Evolutionary conservation across 108 stramenopile genomes (phyloP).

Genomic region (Skeletonema menzelii): DNA sequence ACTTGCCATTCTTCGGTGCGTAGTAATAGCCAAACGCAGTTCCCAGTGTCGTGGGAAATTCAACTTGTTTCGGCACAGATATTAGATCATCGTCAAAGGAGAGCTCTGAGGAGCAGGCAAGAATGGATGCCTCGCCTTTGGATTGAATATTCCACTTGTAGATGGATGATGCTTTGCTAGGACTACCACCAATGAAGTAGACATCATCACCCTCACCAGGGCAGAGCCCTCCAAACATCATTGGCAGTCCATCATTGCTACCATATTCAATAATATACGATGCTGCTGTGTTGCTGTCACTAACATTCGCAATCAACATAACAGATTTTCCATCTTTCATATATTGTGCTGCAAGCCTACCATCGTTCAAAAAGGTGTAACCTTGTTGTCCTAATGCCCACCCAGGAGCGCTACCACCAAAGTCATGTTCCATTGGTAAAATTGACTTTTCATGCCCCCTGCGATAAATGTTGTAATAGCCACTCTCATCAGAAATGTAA

Average conservation of each 20-base stretch:
- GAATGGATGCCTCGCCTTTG: conserved; percentile 25
- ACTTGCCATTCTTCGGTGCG: conserved; percentile 59
- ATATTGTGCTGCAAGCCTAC: conserved; percentile 57
- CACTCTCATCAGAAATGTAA: conserved; percentile 67
- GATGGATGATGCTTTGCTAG: conserved; percentile 52
- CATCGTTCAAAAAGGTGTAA: conserved; percentile 59
- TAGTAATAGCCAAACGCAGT: conserved; percentile 74
- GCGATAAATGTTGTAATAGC: conserved; percentile 71
- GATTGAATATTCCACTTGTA: conserved; percentile 59
- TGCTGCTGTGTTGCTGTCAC: conserved; percentile 7
- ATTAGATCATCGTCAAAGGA: conserved; percentile 51
- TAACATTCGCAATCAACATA: conserved; percentile 50
- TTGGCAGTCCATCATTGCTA: conserved; percentile 50
- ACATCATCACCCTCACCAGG: conserved; percentile 34
- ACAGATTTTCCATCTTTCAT: conserved; percentile 53
- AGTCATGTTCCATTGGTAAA: conserved; percentile 57
- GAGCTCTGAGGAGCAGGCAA: conserved; percentile 54
- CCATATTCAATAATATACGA: conserved; percentile 36
- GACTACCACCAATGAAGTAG: conserved; percentile 70
- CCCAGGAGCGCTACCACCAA: conserved; percentile 65
- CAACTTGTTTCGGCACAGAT: conserved; percentile 57
- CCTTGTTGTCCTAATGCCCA: conserved; percentile 70
- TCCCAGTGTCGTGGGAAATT: conserved; percentile 62
- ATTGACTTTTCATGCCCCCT: conserved; percentile 19
- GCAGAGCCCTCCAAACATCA: conserved; percentile 56